These are phyloP conservation scores for Hemisphaericaspora xylofermentans DNA, from an alignment of 1,139 yeast genomes.

Conservation along the genomic window DNA sequence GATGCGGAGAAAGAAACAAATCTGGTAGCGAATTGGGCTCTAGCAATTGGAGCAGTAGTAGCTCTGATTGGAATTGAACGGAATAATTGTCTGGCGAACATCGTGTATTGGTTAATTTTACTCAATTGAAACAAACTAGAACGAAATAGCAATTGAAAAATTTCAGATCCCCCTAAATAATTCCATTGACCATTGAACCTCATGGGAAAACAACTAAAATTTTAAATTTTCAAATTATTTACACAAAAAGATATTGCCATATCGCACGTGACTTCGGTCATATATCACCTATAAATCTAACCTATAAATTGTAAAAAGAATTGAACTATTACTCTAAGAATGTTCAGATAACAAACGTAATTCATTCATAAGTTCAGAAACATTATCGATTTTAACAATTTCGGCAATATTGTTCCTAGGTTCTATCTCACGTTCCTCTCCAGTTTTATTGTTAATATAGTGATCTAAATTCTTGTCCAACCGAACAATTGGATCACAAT, in stretches of 20 bases:
- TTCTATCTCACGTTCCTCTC: neutral
- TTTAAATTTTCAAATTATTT: neutral
- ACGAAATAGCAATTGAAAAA: slow-evolving; percentile 1
- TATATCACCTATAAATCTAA: neutral
- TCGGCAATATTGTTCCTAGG: neutral
- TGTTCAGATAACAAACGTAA: too few species aligned
- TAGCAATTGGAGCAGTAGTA: neutral
- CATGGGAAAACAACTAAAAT: neutral
- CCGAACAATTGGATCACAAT: slow-evolving; percentile 51
- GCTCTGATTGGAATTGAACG: slow-evolving; percentile 9
- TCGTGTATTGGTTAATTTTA: neutral
- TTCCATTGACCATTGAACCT: too few species aligned
- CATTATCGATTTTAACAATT: neutral
- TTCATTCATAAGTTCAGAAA: neutral
- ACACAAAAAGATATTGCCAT: neutral
- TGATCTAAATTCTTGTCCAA: slow-evolving; percentile 18
- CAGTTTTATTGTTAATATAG: slow-evolving; percentile 6
- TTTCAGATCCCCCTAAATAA: too few species aligned
- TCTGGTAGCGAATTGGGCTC: slow-evolving; percentile 20
- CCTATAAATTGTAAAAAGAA: too few species aligned
- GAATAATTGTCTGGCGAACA: slow-evolving; percentile 17
- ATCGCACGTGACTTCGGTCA: slow-evolving; percentile 4
- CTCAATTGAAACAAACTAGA: neutral
- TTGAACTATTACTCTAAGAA: too few species aligned
- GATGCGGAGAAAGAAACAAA: slow-evolving; percentile 53